Percentiles rank a stretch among this genome's conserved stretches.
Evolutionary conservation across 495 filamentous ascomycete species (phyloP).

Genomic region (Tetracladium setigerum): DNA sequence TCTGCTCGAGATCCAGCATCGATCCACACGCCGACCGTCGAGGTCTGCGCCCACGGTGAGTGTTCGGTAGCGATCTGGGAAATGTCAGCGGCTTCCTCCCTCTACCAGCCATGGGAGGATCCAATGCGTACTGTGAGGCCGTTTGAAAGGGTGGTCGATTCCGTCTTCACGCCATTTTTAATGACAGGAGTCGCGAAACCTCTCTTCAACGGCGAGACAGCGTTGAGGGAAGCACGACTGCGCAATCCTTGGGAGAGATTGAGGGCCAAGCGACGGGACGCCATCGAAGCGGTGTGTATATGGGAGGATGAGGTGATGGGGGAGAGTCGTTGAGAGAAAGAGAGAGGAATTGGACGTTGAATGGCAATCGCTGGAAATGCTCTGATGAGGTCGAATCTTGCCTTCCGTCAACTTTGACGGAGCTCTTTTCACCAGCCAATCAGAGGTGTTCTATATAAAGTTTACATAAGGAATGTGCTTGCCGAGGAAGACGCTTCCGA

Average conservation of each 20-base stretch:
- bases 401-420: constrained; percentile 14
- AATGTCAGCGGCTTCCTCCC: constrained; percentile 8
- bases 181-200: constrained; percentile 78
- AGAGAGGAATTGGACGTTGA: no score
- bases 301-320: constrained; percentile 12
- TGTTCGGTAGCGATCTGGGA: constrained; percentile 90
- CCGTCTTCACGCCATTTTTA: constrained; percentile 63
- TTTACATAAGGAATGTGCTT: constrained; percentile 10
- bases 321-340: constrained; percentile 7
- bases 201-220: constrained; percentile 61
- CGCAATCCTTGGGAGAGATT: constrained; percentile 83
- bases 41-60: constrained; percentile 97
- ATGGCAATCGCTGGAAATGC: no score
- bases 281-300: constrained; percentile 54
- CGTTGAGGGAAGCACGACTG: constrained; percentile 64
- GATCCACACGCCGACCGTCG: constrained; percentile 98
- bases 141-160: constrained; percentile 94
- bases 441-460: constrained; percentile 5
- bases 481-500: constrained; percentile 4
- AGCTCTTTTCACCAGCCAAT: constrained; percentile 14
- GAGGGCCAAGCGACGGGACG: constrained; percentile 85
- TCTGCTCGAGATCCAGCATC: constrained; percentile 97
- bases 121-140: constrained; percentile 75
- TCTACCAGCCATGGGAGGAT: not conserved
- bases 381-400: not conserved